Evolutionary conservation across 2,329 filamentous ascomycete species (phyloP), one percentile per base, ranked within the genome.

Genomic region (Botrytis paeoniae): DNA sequence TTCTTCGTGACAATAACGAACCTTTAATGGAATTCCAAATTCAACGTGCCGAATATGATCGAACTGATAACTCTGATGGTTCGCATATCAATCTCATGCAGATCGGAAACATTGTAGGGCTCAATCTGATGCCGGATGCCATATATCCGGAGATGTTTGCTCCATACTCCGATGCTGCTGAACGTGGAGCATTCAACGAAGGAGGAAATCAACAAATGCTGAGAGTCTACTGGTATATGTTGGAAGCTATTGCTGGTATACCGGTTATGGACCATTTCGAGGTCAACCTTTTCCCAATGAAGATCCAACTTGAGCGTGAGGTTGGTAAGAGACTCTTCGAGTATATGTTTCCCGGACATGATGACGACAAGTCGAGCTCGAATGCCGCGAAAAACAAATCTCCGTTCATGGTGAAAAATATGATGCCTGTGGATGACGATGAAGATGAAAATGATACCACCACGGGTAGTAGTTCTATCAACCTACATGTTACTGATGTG

Each of bases 211-310:
- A 88, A 63, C 93, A 94, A 79, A 98, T 98, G 92, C 88, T 99
- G 69, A 90, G 92, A 48, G 93, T 99, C 20, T 96, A 97, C 81
- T 99, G 97, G 94, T 91, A 98, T 81, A 98, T 98, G 94, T 87
- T 99, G 7, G 96, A 99, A 83, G 95, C 96, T 12, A 98, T 99
- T 81, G 96, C 95, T 54, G 96, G 96, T 66, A 99, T 99, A 75
- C 94, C 95, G 0, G 95, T 99, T 45, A 93, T 99, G 86, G 95
- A 98, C 78, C 93, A 97, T 79, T 99, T 99, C 79, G 95, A 98
- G 82, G 93, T 99, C 72, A 94, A 95, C 72, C 85, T 99, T 32
- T 95, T 97, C 81, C 97, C 96, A 0, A 88, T 99, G 81, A 97
- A 94, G 82, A 91, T 99, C 35, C 96, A 99, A 81, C 86, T 99